Evolutionary conservation across 345 rosid species (phyloP).

Genomic region (Boechera divaricarpa): DNA sequence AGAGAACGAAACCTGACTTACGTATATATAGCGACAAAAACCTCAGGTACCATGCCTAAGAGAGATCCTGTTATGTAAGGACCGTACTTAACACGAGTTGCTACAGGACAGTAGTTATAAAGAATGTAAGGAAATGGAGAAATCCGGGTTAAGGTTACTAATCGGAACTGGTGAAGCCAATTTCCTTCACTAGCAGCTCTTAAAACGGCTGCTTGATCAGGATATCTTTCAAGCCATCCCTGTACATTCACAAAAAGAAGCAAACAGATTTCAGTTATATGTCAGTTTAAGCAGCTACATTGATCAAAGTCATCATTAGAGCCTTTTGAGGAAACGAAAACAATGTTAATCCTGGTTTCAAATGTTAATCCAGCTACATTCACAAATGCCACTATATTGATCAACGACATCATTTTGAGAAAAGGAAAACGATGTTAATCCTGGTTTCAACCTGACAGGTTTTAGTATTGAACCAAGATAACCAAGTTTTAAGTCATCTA

Average conservation of each 20-base stretch:
- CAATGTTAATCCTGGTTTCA: background rate
- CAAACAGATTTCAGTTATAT: background rate
- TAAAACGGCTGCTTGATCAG: slow-evolving; percentile 81
- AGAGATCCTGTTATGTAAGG: slow-evolving; percentile 90
- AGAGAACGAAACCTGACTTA: slow-evolving; percentile 49
- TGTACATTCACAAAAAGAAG: slow-evolving; percentile 39
- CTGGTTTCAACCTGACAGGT: background rate
- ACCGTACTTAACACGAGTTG: slow-evolving; percentile 79
- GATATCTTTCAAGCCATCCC: slow-evolving; percentile 92
- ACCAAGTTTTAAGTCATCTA: background rate
- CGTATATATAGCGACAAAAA: slow-evolving; percentile 89
- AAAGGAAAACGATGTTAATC: background rate
- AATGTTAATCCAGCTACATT: background rate
- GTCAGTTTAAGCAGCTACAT: background rate
- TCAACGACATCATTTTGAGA: background rate
- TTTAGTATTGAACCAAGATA: background rate
- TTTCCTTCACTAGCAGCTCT: slow-evolving; percentile 94
- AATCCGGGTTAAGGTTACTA: slow-evolving; percentile 81
- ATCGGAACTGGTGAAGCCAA: slow-evolving; percentile 89
- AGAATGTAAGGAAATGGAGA: slow-evolving; percentile 98
- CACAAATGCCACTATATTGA: slow-evolving; percentile 29
- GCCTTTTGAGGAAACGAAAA: background rate
- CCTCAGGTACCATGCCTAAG: slow-evolving; percentile 85
- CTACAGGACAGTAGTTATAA: slow-evolving; percentile 92
- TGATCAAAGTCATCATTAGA: background rate